Base-by-base conservation (phyloP, 371 early-diverging fungal species). In the Mucor indicus region DNA sequence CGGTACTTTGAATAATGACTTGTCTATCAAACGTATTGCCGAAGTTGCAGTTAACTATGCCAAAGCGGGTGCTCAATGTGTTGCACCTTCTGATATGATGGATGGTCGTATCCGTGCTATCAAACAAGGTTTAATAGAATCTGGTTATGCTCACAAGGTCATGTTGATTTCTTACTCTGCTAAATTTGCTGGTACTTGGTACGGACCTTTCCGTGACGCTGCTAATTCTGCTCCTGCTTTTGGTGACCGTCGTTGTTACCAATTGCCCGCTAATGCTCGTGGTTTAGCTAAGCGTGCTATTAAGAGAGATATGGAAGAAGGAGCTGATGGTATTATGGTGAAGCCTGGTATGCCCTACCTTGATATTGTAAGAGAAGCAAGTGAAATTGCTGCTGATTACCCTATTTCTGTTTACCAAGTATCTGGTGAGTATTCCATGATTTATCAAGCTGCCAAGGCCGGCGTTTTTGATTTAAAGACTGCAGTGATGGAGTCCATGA, bases 31-130 rank as follows among this genome's bases (percentile, higher is more conserved):
- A 42, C 82, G 96, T 16, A 45, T 98, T 31, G 93, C 92, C 1
- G 81, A 92, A 44, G 91, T 96, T 0, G 83, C 94, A 7, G 72
- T 93, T 24, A 80, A 76, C 35, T 96, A 95, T 69, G 96, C 95
- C 11, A 69, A 84, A 27, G 95, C 95, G 1, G 92, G 90, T 19
- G 82, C 81, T 33, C 92, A 96, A 27, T 79, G 91, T 48, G 85
- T 98, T 4, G 91, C 95, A 1, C 98, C 98, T 5, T 90, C 91
- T 4, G 98, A 98, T 61, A 98, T 98, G 98, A 96, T 95, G 96
- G 97, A 96, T 50, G 93, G 94, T 20, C 86, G 98, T 45, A 89
- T 98, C 59, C 71, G 77, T 40, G 91, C 92, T 4, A 96, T 98
- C 64, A 98, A 98, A 75, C 67, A 85, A 48, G 79, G 77, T 0